Percentiles rank a stretch among this genome's conserved stretches.
Evolutionary conservation across 805 yeast genomes (phyloP).

Genomic region (Yueomyces sp.): DNA sequence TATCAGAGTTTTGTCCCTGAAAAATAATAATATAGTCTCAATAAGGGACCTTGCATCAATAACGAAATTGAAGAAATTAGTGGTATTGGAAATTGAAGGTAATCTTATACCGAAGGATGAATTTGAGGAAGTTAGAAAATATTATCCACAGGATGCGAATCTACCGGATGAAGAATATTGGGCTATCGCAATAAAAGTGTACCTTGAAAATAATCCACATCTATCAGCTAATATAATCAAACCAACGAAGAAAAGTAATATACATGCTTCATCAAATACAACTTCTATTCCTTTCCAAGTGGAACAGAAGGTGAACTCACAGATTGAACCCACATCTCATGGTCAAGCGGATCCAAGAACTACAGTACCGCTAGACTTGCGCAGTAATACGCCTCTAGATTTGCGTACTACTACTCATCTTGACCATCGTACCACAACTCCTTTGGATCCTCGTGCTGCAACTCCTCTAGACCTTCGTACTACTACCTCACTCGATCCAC

Average conservation of each 20-base stretch:
- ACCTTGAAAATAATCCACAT: constrained; percentile 10
- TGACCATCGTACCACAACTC: background rate
- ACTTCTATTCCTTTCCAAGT: background rate
- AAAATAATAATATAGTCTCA: constrained; percentile 37
- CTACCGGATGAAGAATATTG: constrained; percentile 28
- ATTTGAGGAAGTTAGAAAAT: constrained; percentile 27
- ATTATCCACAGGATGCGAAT: constrained; percentile 25
- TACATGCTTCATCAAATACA: constrained; percentile 15
- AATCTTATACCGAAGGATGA: constrained; percentile 47
- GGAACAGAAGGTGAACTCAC: background rate
- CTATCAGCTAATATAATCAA: constrained; percentile 26
- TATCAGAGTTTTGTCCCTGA: constrained; percentile 47
- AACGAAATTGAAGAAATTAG: constrained; percentile 37
- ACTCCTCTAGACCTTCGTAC: background rate
- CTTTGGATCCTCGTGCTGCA: background rate
- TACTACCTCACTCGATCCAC: too few relatives aligned
- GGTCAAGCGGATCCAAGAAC: background rate
- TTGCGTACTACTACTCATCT: background rate
- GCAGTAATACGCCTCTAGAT: background rate
- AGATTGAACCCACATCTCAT: background rate
- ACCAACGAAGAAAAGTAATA: constrained; percentile 67
- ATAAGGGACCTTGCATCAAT: constrained; percentile 39
- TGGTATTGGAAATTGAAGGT: constrained; percentile 45
- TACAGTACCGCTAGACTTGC: too few relatives aligned
- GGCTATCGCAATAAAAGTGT: constrained; percentile 20